Percentiles rank a stretch among this genome's conserved stretches.
Evolutionary conservation across 169 alveolate genomes (phyloP).

Genomic region (Hepatocystis sp.): DNA sequence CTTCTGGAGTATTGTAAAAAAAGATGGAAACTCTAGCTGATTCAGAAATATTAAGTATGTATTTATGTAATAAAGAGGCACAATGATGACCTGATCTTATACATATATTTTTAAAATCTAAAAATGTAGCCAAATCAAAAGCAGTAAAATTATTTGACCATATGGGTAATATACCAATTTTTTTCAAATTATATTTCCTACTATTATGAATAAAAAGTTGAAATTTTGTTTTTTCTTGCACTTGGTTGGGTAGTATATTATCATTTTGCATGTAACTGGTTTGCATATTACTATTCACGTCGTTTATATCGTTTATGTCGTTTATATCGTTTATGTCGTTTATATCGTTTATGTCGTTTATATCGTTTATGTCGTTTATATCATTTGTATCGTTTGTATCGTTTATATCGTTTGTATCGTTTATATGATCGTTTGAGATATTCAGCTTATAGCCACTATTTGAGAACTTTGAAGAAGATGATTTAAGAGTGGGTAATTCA

Average conservation of each 20-base stretch:
- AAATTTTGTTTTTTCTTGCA: background rate
- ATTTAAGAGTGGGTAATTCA: background rate
- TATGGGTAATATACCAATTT: conserved; percentile 39
- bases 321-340: no score
- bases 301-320: no score
- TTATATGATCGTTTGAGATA: no score
- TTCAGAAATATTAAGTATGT: conserved; percentile 17
- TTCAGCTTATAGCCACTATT: no score
- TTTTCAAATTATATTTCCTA: conserved; percentile 1
- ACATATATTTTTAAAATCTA: conserved; percentile 60
- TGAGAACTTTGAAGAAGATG: background rate
- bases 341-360: no score
- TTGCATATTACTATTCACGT: no score
- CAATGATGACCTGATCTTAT: conserved; percentile 66
- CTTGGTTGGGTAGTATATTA: background rate
- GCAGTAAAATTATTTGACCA: conserved; percentile 52
- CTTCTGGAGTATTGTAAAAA: conserved; percentile 70
- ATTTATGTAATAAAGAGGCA: conserved; percentile 24
- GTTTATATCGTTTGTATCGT: no score
- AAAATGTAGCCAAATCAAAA: conserved; percentile 43
- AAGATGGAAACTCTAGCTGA: conserved; percentile 24
- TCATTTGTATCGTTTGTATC: no score
- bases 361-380: no score
- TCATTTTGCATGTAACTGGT: no score
- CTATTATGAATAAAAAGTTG: conserved; percentile 21